A percentile compares a stretch with the other conserved stretches of the same genome.
These are phyloP conservation scores for Fusarium aywerte DNA, from an alignment of 2,329 filamentous ascomycete species.

Conservation along the genomic window DNA sequence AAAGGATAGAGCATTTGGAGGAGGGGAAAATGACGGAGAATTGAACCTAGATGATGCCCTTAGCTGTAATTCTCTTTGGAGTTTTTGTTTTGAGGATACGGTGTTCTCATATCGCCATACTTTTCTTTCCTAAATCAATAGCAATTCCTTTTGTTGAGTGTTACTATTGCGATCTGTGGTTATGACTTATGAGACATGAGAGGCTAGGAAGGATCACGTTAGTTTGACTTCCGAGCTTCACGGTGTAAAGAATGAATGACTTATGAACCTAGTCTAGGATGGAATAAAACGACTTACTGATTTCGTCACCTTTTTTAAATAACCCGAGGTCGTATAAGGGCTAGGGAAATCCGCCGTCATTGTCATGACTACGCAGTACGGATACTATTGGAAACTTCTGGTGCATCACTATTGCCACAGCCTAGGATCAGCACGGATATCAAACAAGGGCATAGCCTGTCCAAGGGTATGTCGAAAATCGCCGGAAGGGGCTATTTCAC, in stretches of 20 bases:
- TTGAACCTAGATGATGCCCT: constrained; percentile 13
- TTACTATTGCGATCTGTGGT: not conserved
- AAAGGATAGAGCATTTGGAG: constrained; percentile 20
- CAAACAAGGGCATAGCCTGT: not conserved
- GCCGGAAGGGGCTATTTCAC: not conserved
- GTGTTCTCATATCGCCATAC: constrained; percentile 1
- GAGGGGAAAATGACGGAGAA: not conserved
- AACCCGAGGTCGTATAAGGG: not conserved
- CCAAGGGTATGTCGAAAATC: not conserved
- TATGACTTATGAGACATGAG: constrained; percentile 14
- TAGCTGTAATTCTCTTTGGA: not conserved
- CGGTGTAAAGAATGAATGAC: not conserved
- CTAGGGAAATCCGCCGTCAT: constrained; percentile 4
- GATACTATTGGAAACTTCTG: not conserved
- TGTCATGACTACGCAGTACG: not conserved
- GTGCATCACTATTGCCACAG: no score
- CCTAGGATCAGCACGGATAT: no score
- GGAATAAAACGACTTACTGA: not conserved
- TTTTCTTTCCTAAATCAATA: not conserved
- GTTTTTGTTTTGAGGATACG: not conserved
- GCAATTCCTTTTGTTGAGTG: not conserved
- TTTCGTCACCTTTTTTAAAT: not conserved
- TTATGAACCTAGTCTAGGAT: not conserved
- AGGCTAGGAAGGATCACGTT: not conserved
- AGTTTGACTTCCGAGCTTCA: not conserved